Conservation (phyloP, 2,329 filamentous ascomycete species). For the Fusarium kyushuense region DNA sequence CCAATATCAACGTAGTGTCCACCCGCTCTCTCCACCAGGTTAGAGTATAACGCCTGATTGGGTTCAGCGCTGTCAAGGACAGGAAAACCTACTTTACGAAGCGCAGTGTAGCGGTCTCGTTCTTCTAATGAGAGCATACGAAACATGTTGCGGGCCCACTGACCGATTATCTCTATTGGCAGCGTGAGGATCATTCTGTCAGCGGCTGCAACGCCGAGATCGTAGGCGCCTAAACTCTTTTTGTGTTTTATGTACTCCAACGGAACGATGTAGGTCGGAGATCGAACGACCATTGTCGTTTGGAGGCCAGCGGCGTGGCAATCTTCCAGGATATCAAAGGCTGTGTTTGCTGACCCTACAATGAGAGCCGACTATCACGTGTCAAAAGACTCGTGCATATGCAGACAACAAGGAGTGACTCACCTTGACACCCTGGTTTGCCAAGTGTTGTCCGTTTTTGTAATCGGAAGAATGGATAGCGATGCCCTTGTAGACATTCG, state of each 20-base stretch:
- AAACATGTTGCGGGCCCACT: conserved; percentile 16
- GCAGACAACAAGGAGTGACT: accelerated
- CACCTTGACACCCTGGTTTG: conserved; percentile 20
- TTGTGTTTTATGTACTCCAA: conserved; percentile 23
- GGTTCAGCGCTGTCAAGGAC: conserved; percentile 17
- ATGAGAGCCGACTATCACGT: conserved; percentile 15
- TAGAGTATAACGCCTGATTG: conserved; percentile 1
- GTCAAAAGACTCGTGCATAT: background rate
- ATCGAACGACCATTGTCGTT: conserved; percentile 20
- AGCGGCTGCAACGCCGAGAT: conserved; percentile 7
- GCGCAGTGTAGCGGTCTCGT: conserved; percentile 16
- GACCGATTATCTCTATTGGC: conserved; percentile 7
- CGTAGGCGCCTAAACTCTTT: conserved; percentile 16
- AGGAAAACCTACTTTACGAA: conserved; percentile 13
- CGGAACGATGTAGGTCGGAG: conserved; percentile 36
- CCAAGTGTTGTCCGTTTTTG: conserved; percentile 5
- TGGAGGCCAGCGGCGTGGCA: conserved; percentile 11
- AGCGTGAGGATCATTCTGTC: conserved; percentile 27
- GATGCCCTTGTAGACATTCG: conserved; percentile 16
- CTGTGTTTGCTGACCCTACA: conserved; percentile 34
- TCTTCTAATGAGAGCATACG: conserved; percentile 22
- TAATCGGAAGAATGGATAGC: conserved; percentile 25
- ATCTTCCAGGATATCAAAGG: conserved; percentile 32
- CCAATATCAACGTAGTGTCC: conserved; percentile 34
- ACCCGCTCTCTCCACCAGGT: conserved; percentile 24